Evolutionary conservation across 495 filamentous ascomycete genomes (phyloP).

Genomic region (Trichocladium antarcticum): DNA sequence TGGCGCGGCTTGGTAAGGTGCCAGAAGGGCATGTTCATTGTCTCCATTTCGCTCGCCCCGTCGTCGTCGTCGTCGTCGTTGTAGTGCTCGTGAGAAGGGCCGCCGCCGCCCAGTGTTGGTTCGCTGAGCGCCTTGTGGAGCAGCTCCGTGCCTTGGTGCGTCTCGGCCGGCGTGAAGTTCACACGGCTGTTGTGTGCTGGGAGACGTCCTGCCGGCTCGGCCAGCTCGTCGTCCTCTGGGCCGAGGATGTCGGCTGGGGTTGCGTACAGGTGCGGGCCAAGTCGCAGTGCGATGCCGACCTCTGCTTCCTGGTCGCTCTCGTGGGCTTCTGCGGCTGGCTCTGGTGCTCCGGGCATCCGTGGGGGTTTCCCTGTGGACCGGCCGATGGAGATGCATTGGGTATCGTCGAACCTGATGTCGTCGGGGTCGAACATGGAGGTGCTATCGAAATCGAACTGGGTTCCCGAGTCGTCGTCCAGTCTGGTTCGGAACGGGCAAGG

Average conservation of each 20-base stretch:
- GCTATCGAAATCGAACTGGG: neutral
- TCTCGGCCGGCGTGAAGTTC: neutral
- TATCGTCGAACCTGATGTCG: conserved; percentile 14
- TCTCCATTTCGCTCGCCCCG: conserved; percentile 3
- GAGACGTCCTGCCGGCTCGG: neutral
- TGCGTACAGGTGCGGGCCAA: neutral
- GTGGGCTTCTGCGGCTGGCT: neutral
- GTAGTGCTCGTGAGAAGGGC: no score
- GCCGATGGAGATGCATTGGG: conserved; percentile 13
- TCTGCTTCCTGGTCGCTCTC: neutral
- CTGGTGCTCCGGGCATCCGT: no score
- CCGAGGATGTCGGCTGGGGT: neutral
- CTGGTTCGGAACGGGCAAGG: conserved; percentile 12
- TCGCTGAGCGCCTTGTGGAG: neutral
- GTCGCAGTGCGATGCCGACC: neutral
- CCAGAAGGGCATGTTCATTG: conserved; percentile 15
- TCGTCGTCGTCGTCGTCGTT: neutral
- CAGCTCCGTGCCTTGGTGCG: neutral
- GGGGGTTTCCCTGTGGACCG: conserved; percentile 1
- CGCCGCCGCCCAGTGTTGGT: no score
- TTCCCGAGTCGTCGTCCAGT: conserved; percentile 6
- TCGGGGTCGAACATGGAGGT: neutral
- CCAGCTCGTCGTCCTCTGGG: neutral
- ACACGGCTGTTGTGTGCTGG: neutral
- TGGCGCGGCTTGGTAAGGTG: neutral